Base-by-base conservation (phyloP, 441 rosid genomes). In the Adansonia rubrostipa region DNA sequence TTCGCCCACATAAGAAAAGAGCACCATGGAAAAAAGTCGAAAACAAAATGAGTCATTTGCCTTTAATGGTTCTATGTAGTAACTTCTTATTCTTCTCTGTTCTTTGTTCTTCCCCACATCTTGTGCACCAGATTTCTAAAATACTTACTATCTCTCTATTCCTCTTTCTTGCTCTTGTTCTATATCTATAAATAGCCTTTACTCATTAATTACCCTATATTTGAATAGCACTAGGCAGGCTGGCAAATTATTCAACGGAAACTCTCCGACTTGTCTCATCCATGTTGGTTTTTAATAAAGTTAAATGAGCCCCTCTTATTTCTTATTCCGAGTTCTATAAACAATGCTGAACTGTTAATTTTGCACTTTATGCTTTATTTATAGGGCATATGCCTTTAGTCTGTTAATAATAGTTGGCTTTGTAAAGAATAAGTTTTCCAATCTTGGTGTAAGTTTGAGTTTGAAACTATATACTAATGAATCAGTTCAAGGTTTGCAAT, bases 1-100 rank as follows among this genome's bases (percentile, higher is more conserved):
- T 86, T 84, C 74, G 82, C 87, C 2, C 80, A 80, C 61, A 89
- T 72, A 84, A 82, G 89, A 84, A 86, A 79, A 4, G 78, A 79
- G 75, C 82, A 72, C 48, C 66, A 14, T 19, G 66, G 74, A 76
- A 56, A 42, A 63, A 53, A 80, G 17, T 22, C 5, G 58, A 48
- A 51, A 48, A 51, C 48, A 14, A 5, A 10, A 47, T 42, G 51
- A 8, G 47, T 62, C 0, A n/a, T 40, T 28, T 69, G 56, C 62
- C 45, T 66, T 53, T 14, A 54, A 54, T 42, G 80, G 17, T 20
- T 77, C 58, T 50, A 28, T 64, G 33, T 33, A 71, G 33, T 33
- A 64, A 15, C 22, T 51, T 24, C 24, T 40, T 22, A 54, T 54
- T 45, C 10, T 45, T 45, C 50, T 45, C 11, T 9, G 8, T 45